Evolutionary conservation across 1,139 yeast species (phyloP), one percentile per base, ranked within the genome.

Genomic region (Geotrichum fermentans): DNA sequence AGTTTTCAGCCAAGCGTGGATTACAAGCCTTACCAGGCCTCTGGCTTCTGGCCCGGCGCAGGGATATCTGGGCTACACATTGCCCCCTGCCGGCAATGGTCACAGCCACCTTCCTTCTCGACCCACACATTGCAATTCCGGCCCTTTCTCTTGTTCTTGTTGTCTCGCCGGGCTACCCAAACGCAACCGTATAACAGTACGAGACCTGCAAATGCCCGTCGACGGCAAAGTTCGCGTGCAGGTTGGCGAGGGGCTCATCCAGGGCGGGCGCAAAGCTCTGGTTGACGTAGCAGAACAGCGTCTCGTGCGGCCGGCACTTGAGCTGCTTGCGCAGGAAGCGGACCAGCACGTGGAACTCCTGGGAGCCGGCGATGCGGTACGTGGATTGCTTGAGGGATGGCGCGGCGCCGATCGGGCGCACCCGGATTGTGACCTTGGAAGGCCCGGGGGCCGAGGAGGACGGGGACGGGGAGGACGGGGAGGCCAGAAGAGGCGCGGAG

Each of bases 351-450:
- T 62, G 56, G 49, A 71, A 68, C 50, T 60, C 57, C 52, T 71
- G 71, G 40, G 61, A 55, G 2, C 66, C 61, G 5, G 64, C 57
- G 33, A 71, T 71, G 16, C 57, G 60, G 50, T 66, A 67, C 14
- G 67, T 65, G 5, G 62, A 59, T 45, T 66, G 67, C 33, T 61
- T 59, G 26, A 71, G 58, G 16, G 60, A 58, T 2, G 70, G 71
- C 2, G 73, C 65, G 1, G 71, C 65, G 1, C 74, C 74, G 43
- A 71, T 68, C 6, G 74, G 65, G 28, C 67, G 60, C 52, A 71
- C 64, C 35, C 61, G 55, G 45, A 66, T 58, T 2, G 60, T 55
- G 7, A 66, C 58, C 51, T 54, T 58, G 14, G 26, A 8, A 5
- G 13, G 21, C 8, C 20, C 21, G 14, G 45, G 26, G 21, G 38